These are phyloP conservation scores for Vaccinium macrocarpon DNA, from an alignment of 148 eudicot species.

Conservation along the genomic window DNA sequence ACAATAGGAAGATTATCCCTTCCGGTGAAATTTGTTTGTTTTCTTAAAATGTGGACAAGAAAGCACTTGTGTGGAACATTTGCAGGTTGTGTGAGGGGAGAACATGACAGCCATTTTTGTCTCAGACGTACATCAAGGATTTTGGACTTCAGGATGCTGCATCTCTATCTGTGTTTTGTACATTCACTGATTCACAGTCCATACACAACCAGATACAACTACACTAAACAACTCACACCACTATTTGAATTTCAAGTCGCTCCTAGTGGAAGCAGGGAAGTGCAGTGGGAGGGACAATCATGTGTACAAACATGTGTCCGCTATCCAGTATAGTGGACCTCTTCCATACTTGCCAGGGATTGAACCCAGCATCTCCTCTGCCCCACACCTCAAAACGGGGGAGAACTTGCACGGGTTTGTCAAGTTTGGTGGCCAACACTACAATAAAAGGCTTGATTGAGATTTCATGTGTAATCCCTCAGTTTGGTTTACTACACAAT, in stretches of 20 bases:
- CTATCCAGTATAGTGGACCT: background rate
- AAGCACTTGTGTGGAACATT: background rate
- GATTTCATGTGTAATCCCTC: background rate
- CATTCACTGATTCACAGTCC: background rate
- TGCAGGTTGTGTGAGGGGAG: background rate
- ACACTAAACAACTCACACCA: background rate
- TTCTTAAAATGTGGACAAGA: background rate
- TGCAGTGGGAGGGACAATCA: background rate
- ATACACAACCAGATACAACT: background rate
- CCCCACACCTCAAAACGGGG: background rate
- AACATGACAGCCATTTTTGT: background rate
- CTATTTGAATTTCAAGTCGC: background rate
- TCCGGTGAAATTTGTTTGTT: background rate
- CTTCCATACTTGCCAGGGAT: background rate
- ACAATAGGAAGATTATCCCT: background rate
- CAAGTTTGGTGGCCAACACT: constrained; percentile 4
- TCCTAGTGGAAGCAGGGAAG: background rate
- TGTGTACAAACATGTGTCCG: background rate
- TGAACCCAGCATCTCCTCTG: background rate
- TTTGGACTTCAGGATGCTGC: background rate
- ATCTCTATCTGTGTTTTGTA: background rate
- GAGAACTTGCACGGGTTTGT: background rate
- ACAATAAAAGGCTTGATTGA: background rate
- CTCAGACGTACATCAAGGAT: background rate
- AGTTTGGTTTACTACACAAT: background rate